Base-by-base conservation (phyloP, 2,329 filamentous ascomycete species). In the Emergomyces africanus region DNA sequence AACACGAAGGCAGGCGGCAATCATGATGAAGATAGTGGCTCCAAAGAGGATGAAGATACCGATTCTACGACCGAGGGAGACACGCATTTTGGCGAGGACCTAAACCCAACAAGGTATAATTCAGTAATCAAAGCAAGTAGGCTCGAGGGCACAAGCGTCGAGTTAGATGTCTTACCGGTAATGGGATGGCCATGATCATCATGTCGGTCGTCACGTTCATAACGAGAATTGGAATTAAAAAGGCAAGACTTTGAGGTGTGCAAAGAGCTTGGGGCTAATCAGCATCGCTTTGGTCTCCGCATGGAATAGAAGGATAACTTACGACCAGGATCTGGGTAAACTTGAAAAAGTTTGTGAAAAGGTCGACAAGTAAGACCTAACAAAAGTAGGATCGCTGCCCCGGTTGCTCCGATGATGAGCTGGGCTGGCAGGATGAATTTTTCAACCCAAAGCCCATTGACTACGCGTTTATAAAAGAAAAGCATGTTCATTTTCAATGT, bases 401-500 rank as follows among this genome's bases (percentile, higher is more conserved):
- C 65, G 0, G 70, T 72, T 1, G 59, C 33, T 0, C 60, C 51
- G 0, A 74, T 68, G 2, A 73, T 58, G 0, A 58, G 61, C 66
- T 75, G 72, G 10, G 69, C 60, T 0, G 73, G 73, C 18, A 65
- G 62, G n/a, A 76, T 67, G 30, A 73, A 69, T 20, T 66, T 71
- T 57, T 74, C 66, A 0, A 71, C 69, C 68, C 69, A 72, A 0
- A 75, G 59, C 0, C 70, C 69, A 3, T 64, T 66, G 4, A 75
- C 70, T 5, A 76, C 64, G 0, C 73, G 71, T 15, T 66, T 64
- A 58, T 74, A 76, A 18, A 76, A 70, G 60, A 71, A 75, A 20
- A 75, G 57, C 72, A 76, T 75, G 63, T 74, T 74, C 37, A 76
- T 64, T 59, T 75, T 76, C 57, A 76, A 63, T 0, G 65, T 69